A percentile compares a stretch with the other conserved stretches of the same genome.
phyloP scores from a whole-genome alignment of 805 yeast genomes.

The Nakazawaea siamensis region DNA sequence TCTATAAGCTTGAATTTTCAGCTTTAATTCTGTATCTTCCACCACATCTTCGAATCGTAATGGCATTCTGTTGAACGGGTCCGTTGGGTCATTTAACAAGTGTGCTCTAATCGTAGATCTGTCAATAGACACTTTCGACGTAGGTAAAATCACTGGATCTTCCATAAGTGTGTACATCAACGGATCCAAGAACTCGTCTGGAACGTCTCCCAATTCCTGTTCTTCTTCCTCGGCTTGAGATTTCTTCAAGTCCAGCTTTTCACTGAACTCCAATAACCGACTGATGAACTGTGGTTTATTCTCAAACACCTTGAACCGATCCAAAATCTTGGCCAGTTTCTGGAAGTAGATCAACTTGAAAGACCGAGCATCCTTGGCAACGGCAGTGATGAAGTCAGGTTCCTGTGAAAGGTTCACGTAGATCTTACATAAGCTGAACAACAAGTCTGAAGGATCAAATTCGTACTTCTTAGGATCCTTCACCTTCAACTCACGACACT shows the following conservation, averaged over 20 bases:
- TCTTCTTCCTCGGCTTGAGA: slow-evolving; percentile 73
- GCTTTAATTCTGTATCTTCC: slow-evolving; percentile 65
- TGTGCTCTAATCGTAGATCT: slow-evolving; percentile 90
- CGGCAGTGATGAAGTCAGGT: slow-evolving; percentile 63
- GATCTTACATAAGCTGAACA: slow-evolving; percentile 64
- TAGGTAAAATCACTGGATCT: slow-evolving; percentile 92
- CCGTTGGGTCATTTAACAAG: slow-evolving; percentile 88
- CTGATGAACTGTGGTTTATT: slow-evolving; percentile 43
- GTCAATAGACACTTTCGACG: slow-evolving; percentile 79
- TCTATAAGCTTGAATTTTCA: slow-evolving; percentile 53
- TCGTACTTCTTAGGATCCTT: slow-evolving; percentile 72
- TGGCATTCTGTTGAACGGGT: slow-evolving; percentile 94
- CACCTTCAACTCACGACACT: slow-evolving; percentile 83
- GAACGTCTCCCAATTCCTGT: slow-evolving; percentile 82
- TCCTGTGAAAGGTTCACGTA: slow-evolving; percentile 65
- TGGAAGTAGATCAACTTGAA: slow-evolving; percentile 58
- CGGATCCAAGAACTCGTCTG: slow-evolving; percentile 96
- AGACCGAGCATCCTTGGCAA: slow-evolving; percentile 89
- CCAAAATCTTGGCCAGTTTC: slow-evolving; percentile 63
- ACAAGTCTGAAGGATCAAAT: slow-evolving; percentile 70
- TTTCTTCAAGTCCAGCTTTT: slow-evolving; percentile 54
- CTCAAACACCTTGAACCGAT: slow-evolving; percentile 42
- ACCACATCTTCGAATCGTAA: slow-evolving; percentile 80
- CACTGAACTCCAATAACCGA: slow-evolving; percentile 46
- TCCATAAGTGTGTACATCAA: slow-evolving; percentile 93